These are phyloP conservation scores for Mycena sp. DNA, from an alignment of 1,284 basidiomycete species.

Conservation along the genomic window DNA sequence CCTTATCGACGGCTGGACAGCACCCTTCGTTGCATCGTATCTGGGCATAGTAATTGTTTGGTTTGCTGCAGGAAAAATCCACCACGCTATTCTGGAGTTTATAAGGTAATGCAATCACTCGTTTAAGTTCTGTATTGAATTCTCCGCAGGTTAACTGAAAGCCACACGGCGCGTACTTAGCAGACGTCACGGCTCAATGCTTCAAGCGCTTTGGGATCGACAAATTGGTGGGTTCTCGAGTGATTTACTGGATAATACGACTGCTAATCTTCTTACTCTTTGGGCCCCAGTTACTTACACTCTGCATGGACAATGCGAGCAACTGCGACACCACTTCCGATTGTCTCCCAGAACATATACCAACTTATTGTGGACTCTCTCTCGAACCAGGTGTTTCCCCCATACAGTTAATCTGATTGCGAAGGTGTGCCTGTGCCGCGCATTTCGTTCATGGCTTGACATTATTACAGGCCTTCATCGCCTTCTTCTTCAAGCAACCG, in stretches of 20 bases:
- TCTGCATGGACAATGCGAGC: no score
- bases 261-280: no score
- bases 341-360: conserved; percentile 27
- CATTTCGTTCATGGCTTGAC: neutral
- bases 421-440: no score
- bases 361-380: conserved; percentile 31
- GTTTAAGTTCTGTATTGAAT: no score
- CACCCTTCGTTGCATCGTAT: conserved; percentile 40
- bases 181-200: conserved; percentile 36
- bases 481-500: conserved; percentile 15
- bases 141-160: no score
- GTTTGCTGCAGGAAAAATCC: conserved; percentile 36
- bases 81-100: conserved; percentile 42
- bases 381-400: conserved; percentile 28
- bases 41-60: conserved; percentile 44
- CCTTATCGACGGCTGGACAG: conserved; percentile 45
- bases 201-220: conserved; percentile 38
- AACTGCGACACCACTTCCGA: conserved; percentile 31
- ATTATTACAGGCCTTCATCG: conserved; percentile 3
- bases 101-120: no score
- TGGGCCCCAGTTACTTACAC: conserved; percentile 16
- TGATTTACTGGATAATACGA: neutral
- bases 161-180: conserved; percentile 41
- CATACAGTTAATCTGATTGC: no score
- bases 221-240: conserved; percentile 33